Base-by-base conservation (phyloP, 306 rosid species). In the Prunus kanzakura region DNA sequence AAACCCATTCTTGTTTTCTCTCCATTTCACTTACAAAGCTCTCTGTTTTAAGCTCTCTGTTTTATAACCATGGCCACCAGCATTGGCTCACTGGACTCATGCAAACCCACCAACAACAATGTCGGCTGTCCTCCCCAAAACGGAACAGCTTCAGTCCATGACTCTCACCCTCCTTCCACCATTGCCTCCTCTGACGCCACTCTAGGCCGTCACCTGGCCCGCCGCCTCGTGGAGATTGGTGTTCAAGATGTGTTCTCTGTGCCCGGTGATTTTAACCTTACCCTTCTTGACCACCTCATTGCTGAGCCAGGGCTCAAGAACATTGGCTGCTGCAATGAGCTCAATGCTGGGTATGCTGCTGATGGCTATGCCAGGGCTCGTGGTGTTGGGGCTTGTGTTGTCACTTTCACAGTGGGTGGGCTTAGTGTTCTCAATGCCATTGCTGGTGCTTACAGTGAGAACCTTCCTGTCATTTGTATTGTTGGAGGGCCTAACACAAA, bases 361-460 rank as follows among this genome's bases (percentile, higher is more conserved):
- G 85, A 86, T 25, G 90, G 88, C 2, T 87, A 81, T 3, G 86
- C 88, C 16, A 43, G 84, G 72, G 6, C 67, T 7, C 84, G 83
- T 6, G 88, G 86, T 8, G 83, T 84, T 1, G 88, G 90, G 7
- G 88, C 83, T 9, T 87, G 86, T 64, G 84, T 84, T 32, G 86
- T 84, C 52, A 86, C 88, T 0, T 86, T 84, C 7, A 86, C 88
- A 0, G 89, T 86, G 23, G 87, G 90, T 56, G 90, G 89, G 54
- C 86, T 86, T 23, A 86, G 87, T 15, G 74, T 83, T 11, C 74
- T 86, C 35, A 83, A 86, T 7, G 87, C 89, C 49, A 86, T 86
- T 78, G 89, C 89, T 35, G 87, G 89, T 23, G 89, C 86, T 71
- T 86, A 83, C 25, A 86, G 89, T 76, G 86, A 86, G 81, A 86